Evolutionary conservation across 73 alveolate genomes (phyloP).

Genomic region (Tetrahymena thermophila): DNA sequence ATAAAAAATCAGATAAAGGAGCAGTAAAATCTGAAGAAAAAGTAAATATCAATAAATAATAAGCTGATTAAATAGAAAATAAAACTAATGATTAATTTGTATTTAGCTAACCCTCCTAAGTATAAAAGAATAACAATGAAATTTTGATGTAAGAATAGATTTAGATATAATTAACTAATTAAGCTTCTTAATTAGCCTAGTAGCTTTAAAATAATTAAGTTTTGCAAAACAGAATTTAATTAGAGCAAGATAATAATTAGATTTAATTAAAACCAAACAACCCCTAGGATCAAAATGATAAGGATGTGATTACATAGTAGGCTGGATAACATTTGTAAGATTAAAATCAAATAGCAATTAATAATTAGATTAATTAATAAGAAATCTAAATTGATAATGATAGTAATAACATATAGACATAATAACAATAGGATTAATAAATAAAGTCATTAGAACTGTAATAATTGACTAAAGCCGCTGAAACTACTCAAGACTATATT

Average conservation of each 20-base stretch:
- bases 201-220: no score
- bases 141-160: background rate
- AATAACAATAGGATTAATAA: no score
- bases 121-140: background rate
- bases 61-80: background rate
- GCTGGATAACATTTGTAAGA: background rate
- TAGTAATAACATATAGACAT: no score
- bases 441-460: background rate
- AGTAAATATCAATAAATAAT: background rate
- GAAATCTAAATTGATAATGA: background rate
- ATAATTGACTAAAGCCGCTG: background rate
- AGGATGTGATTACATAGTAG: background rate
- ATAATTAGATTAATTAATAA: background rate
- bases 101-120: no score
- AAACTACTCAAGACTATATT: background rate
- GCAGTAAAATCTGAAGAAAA: background rate
- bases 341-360: background rate
- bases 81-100: background rate
- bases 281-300: background rate
- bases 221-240: no score
- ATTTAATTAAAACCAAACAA: background rate
- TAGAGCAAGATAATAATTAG: background rate
- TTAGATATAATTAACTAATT: background rate
- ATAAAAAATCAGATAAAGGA: background rate
- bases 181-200: background rate